Percentiles rank a stretch among this genome's conserved stretches.
Evolutionary conservation across 495 filamentous ascomycete species (phyloP).

Genomic region (Talaromyces wortmannii): DNA sequence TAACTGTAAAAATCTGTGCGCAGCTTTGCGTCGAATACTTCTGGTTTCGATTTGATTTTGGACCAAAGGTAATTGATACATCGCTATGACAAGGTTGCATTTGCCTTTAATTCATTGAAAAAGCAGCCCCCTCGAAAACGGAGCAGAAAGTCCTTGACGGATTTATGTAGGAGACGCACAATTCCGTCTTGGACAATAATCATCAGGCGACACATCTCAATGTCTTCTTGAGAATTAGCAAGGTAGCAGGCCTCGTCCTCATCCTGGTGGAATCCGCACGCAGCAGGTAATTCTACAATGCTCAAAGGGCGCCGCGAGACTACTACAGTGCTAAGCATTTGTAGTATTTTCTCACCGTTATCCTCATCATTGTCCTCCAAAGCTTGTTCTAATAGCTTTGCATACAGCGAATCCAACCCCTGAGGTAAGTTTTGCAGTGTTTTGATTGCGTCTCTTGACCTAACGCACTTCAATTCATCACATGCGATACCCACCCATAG

Average conservation of each 20-base stretch:
- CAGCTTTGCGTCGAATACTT: too few species aligned
- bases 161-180: slow-evolving; percentile 15
- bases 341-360: not conserved
- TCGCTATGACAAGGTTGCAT: too few species aligned
- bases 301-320: slow-evolving; percentile 8
- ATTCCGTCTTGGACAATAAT: slow-evolving; percentile 7
- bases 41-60: too few species aligned
- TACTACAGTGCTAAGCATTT: slow-evolving; percentile 9
- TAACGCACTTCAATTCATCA: slow-evolving; percentile 5
- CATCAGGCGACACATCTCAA: slow-evolving; percentile 13
- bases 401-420: slow-evolving; percentile 11
- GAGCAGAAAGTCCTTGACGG: slow-evolving; percentile 18
- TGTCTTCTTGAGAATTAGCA: slow-evolving; percentile 7
- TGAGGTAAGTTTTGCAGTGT: slow-evolving; percentile 8
- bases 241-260: slow-evolving; percentile 6
- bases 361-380: slow-evolving; percentile 2
- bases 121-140: too few species aligned
- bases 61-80: too few species aligned
- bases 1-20: too few species aligned
- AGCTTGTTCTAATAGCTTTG: slow-evolving; percentile 10
- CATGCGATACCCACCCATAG: slow-evolving; percentile 21
- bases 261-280: slow-evolving; percentile 8
- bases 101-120: too few species aligned
- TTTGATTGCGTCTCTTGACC: slow-evolving; percentile 7
- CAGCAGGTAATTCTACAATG: slow-evolving; percentile 5